phyloP scores from a whole-genome alignment of 202 grass and related monocot genomes.

The Tripidium arundinaceum region DNA sequence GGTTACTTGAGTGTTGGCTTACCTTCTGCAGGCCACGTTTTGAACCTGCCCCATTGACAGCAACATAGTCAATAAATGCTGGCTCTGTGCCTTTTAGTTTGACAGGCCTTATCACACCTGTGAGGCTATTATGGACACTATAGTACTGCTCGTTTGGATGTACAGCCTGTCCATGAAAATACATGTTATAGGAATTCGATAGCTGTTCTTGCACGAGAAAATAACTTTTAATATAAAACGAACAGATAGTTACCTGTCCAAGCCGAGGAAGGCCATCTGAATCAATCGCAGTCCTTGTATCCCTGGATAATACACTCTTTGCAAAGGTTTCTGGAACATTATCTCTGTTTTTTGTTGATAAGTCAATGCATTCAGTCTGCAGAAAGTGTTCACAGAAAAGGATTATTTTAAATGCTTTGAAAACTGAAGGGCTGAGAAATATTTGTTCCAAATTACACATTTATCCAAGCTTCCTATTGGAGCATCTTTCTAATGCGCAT shows the following conservation, averaged over 20 bases:
- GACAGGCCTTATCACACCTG: constrained; percentile 46
- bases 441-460: neutral
- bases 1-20: neutral
- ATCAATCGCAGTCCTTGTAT: constrained; percentile 44
- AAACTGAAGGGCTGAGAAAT: constrained; percentile 20
- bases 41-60: constrained; percentile 65
- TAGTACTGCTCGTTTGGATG: constrained; percentile 69
- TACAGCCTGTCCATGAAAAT: constrained; percentile 61
- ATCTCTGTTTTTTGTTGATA: constrained; percentile 52
- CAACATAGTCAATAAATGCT: constrained; percentile 75
- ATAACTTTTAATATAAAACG: constrained; percentile 4
- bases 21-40: constrained; percentile 77
- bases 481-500: neutral
- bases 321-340: constrained; percentile 67
- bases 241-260: constrained; percentile 59
- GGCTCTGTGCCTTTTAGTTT: constrained; percentile 76
- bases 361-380: constrained; percentile 89
- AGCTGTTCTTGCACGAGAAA: neutral
- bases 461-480: neutral
- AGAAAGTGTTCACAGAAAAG: constrained; percentile 28
- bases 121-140: constrained; percentile 74
- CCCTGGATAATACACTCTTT: constrained; percentile 55
- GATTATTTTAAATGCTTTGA: neutral
- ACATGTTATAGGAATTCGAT: constrained; percentile 9
- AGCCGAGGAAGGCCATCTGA: constrained; percentile 92